Base-by-base conservation (phyloP, 257 asterid species). In the Fraxinus americana region DNA sequence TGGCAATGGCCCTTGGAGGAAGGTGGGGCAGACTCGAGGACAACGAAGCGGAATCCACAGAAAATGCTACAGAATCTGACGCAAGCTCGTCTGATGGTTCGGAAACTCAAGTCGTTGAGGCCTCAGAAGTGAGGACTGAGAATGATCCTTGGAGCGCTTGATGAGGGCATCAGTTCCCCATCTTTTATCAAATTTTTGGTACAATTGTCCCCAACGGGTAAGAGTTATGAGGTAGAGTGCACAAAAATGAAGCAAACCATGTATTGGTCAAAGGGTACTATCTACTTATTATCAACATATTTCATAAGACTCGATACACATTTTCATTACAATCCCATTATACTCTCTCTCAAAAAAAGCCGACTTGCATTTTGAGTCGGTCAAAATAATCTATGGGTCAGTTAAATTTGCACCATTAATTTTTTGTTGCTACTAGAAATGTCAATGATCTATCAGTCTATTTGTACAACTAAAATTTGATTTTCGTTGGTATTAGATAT, bases 1-100 rank as follows among this genome's bases (percentile, higher is more conserved):
- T 96, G 99, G 93, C 97, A 12, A 90, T 96, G 96, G 99, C 99
- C 70, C 94, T 96, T 16, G 98, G 99, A 74, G 98, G 99, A 79
- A 87, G 96, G 80, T 96, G 99, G 99, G 99, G 99, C 29, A 79
- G 99, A 84, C 68, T 57, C 0, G 95, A 96, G 73, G 97, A 86
- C 0, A 89, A 78, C 27, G 87, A 71, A 32, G 76, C 66, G 0
- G 89, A 78, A 43, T 61, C 63, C 32, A 75, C 79, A 7, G 82
- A 38, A 23, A 77, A 52, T 5, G 70, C 71, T 30, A 19, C 87
- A 0, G 94, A 84, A 23, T 67, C 79, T 17, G 91, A 80, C 10
- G 85, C 61, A 7, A 38, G 76, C 17, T 75, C 84, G 0, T 75
- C 81, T 0, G 96, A 85, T 52, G 87, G 59, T 6, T 34, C 81